A percentile compares a stretch with the other conserved stretches of the same genome.
Evolutionary conservation across 2,329 filamentous ascomycete genomes (phyloP).

Genomic region (Trichoderma sp.): DNA sequence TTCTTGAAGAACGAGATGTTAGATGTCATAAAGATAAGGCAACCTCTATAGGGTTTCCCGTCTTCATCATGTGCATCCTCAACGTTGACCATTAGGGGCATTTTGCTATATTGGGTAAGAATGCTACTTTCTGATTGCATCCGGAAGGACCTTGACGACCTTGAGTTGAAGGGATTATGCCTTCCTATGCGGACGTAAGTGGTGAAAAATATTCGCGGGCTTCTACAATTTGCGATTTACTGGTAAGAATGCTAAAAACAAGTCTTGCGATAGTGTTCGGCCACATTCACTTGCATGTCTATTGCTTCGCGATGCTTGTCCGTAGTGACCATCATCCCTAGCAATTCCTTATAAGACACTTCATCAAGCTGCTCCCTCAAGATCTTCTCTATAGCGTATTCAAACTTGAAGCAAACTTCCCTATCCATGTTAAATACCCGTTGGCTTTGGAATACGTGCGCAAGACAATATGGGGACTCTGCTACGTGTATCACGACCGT

Average conservation of each 20-base stretch:
- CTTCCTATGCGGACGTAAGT: background rate
- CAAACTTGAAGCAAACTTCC: background rate
- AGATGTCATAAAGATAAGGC: background rate
- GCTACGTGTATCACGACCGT: background rate
- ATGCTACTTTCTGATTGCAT: background rate
- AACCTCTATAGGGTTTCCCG: background rate
- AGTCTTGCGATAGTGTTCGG: background rate
- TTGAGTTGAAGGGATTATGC: background rate
- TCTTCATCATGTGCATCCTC: background rate
- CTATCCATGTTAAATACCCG: background rate
- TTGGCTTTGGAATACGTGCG: background rate
- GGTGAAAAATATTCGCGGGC: background rate
- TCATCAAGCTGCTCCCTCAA: background rate
- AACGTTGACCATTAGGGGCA: background rate
- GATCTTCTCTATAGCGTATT: background rate
- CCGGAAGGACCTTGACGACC: background rate
- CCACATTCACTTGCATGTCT: background rate
- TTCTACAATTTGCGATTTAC: background rate
- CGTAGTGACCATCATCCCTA: background rate
- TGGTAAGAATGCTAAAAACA: too few species aligned
- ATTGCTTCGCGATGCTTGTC: background rate
- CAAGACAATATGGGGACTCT: background rate
- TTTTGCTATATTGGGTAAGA: background rate
- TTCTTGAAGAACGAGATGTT: background rate
- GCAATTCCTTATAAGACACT: background rate